Conservation (phyloP, 805 yeast species). For the Zygoascus bituminiphila region DNA sequence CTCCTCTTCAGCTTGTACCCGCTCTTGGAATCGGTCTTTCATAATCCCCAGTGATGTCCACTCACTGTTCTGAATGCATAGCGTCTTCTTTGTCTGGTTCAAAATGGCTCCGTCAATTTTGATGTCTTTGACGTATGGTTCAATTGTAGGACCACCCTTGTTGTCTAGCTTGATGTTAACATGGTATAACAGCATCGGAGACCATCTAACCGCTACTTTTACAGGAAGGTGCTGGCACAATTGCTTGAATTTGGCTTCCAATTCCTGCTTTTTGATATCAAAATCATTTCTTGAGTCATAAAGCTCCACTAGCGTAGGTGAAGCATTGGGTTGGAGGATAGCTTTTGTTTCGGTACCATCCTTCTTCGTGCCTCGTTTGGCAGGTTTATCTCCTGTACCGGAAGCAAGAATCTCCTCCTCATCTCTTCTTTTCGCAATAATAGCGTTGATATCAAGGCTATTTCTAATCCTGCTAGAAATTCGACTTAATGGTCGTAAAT, state of each 20-base stretch:
- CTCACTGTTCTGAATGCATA: constrained; percentile 39
- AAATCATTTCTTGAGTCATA: constrained; percentile 24
- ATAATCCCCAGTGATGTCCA: constrained; percentile 47
- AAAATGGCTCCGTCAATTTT: constrained; percentile 23
- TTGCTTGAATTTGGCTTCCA: constrained; percentile 14
- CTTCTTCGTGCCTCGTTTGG: constrained; percentile 5
- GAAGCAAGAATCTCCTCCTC: constrained; percentile 27
- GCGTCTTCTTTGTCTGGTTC: constrained; percentile 36
- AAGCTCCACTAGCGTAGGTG: constrained; percentile 15
- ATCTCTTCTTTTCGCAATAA: constrained; percentile 8
- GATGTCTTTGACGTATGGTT: constrained; percentile 4
- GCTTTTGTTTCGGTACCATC: constrained; percentile 13
- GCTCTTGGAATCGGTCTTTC: constrained; percentile 37
- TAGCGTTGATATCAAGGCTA: constrained; percentile 34
- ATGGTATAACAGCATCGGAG: constrained; percentile 39
- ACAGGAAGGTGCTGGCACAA: constrained; percentile 10
- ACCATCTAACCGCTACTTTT: constrained; percentile 32
- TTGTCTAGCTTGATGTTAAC: constrained; percentile 35
- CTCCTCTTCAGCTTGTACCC: constrained; percentile 49
- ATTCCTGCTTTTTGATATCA: constrained; percentile 20
- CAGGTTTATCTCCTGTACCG: constrained; percentile 5
- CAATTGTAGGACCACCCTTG: constrained; percentile 7
- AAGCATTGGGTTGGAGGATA: constrained; percentile 15
- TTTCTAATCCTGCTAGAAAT: constrained; percentile 37
- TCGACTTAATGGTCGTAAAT: constrained; percentile 19